These are phyloP conservation scores for Pseudocercospora vitis DNA, from an alignment of 2,329 filamentous ascomycete species.

Conservation along the genomic window DNA sequence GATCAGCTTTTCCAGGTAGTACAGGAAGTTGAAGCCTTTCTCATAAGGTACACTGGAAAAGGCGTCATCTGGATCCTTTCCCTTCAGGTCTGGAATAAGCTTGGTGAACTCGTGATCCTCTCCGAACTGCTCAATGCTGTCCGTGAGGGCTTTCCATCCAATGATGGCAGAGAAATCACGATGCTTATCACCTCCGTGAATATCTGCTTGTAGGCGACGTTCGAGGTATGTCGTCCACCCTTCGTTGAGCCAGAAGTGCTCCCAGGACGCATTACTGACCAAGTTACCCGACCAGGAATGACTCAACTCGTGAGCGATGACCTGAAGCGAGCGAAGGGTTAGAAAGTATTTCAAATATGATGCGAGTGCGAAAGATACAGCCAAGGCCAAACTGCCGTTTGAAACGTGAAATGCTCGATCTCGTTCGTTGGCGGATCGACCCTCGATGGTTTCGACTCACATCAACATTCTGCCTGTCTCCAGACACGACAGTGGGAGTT, in stretches of 20 bases:
- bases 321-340: too few relatives aligned
- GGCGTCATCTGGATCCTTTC: slow-evolving; percentile 90
- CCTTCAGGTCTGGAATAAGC: slow-evolving; percentile 80
- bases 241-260: slow-evolving; percentile 71
- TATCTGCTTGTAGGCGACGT: slow-evolving; percentile 71
- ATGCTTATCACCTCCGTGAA: slow-evolving; percentile 77
- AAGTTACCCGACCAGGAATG: slow-evolving; percentile 88
- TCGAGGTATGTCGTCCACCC: slow-evolving; percentile 97
- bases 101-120: slow-evolving; percentile 90
- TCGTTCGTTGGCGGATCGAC: too few relatives aligned
- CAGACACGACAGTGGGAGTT: slow-evolving; percentile 90
- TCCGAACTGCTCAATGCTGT: slow-evolving; percentile 76
- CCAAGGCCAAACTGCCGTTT: too few relatives aligned
- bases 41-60: slow-evolving; percentile 93
- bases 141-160: slow-evolving; percentile 86
- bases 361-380: too few relatives aligned
- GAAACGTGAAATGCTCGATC: too few relatives aligned
- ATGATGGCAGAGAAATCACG: slow-evolving; percentile 95
- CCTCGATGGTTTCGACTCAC: too few relatives aligned
- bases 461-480: slow-evolving; percentile 80
- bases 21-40: slow-evolving; percentile 94
- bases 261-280: slow-evolving; percentile 76
- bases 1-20: slow-evolving; percentile 81
- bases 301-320: slow-evolving; percentile 82
- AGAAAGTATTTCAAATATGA: too few relatives aligned